These are phyloP conservation scores for Collybiopsis confluens DNA, from an alignment of 768 basidiomycete genomes.

Conservation along the genomic window DNA sequence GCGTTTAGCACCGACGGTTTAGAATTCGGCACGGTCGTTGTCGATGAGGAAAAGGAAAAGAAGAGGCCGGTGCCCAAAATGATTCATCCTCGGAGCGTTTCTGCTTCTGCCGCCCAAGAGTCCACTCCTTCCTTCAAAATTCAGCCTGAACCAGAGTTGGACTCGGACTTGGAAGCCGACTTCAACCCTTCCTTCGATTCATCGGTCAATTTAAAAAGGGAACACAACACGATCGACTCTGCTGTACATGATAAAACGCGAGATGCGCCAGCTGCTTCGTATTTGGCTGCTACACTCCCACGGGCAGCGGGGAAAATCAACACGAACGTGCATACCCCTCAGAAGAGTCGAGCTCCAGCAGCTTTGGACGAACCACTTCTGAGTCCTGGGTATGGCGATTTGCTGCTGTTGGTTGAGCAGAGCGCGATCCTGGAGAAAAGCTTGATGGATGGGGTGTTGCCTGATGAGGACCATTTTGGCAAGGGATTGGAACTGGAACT, in stretches of 20 bases:
- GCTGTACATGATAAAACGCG: slow-evolving; percentile 55
- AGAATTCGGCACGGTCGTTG: slow-evolving; percentile 3
- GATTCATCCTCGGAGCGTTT: neutral
- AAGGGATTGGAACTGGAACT: too few species aligned
- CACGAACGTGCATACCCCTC: slow-evolving; percentile 17
- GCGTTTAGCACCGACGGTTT: neutral
- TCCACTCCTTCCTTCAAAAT: too few species aligned
- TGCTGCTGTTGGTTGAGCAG: slow-evolving; percentile 51
- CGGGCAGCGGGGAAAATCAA: slow-evolving; percentile 14
- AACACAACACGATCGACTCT: slow-evolving; percentile 40
- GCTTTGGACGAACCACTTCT: slow-evolving; percentile 28
- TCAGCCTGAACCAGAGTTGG: too few species aligned
- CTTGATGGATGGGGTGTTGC: slow-evolving; percentile 45
- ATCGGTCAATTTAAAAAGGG: slow-evolving; percentile 8
- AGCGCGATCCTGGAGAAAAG: slow-evolving; percentile 55
- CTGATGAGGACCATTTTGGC: slow-evolving; percentile 34
- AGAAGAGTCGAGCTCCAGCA: slow-evolving; percentile 24
- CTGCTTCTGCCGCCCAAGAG: neutral
- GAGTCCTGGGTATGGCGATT: slow-evolving; percentile 49
- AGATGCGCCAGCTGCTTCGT: slow-evolving; percentile 29
- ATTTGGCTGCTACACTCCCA: slow-evolving; percentile 12
- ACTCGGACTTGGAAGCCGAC: slow-evolving; percentile 7
- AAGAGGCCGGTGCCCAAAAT: neutral
- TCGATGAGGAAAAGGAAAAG: neutral
- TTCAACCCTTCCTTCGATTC: slow-evolving; percentile 1